phyloP scores from a whole-genome alignment of 1,284 basidiomycete species.

The Fomitopsis schrenkii region DNA sequence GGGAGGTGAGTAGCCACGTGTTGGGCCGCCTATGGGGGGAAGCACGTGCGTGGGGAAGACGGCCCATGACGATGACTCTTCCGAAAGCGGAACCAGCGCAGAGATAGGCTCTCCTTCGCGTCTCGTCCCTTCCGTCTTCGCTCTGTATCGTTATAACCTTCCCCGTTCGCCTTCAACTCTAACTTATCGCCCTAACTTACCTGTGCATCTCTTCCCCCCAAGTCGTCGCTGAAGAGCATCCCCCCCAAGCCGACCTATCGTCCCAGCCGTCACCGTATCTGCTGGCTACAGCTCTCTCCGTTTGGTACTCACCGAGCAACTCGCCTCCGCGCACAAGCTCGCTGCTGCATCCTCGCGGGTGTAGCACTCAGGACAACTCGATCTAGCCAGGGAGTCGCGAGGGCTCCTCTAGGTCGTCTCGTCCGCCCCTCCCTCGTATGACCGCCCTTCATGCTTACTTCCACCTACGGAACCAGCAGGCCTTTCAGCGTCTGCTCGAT shows the following conservation, averaged over 20 bases:
- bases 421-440: constrained; percentile 40
- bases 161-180: neutral
- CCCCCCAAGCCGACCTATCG: neutral
- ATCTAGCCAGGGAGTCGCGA: constrained; percentile 17
- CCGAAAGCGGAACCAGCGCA: neutral
- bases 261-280: neutral
- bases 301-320: neutral
- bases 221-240: neutral
- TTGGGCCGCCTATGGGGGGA: neutral
- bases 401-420: constrained; percentile 22
- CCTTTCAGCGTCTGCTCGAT: constrained; percentile 79
- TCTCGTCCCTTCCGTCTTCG: neutral
- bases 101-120: neutral
- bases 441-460: constrained; percentile 81
- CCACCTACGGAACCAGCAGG: constrained; percentile 72
- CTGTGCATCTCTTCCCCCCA: too few species aligned
- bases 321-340: neutral
- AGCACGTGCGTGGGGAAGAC: neutral
- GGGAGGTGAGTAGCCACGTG: neutral
- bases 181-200: constrained; percentile 6
- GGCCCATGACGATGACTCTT: neutral
- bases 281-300: neutral
- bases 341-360: neutral
- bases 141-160: neutral
- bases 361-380: constrained; percentile 6